Percentiles rank a stretch among this genome's conserved stretches.
Evolutionary conservation across 2,329 filamentous ascomycete species (phyloP).

Genomic region (Aspergillus quadricinctus): DNA sequence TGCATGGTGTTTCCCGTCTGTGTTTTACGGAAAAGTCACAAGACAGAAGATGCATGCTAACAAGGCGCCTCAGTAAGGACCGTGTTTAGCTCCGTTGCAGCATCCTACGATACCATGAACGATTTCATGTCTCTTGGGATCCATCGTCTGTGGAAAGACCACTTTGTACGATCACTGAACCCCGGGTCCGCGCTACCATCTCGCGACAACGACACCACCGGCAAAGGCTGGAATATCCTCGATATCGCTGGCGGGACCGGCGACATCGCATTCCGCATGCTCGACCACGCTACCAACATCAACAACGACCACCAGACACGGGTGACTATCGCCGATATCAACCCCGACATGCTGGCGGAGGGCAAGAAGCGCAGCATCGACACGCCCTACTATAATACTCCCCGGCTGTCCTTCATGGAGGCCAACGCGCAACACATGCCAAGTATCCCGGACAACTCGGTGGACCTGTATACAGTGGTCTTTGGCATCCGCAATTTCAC

Average conservation of each 20-base stretch:
- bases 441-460: constrained; percentile 61
- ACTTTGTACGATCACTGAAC: constrained; percentile 89
- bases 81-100: constrained; percentile 93
- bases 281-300: constrained; percentile 77
- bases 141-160: constrained; percentile 95
- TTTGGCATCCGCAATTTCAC: constrained; percentile 98
- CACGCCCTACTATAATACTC: constrained; percentile 55
- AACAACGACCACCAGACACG: constrained; percentile 75
- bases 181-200: constrained; percentile 59
- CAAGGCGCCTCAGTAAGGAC: constrained; percentile 58
- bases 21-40: not conserved
- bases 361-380: constrained; percentile 71
- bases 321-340: constrained; percentile 94
- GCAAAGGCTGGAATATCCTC: constrained; percentile 67
- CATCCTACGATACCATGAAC: constrained; percentile 97
- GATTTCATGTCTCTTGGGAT: constrained; percentile 98
- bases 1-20: not conserved
- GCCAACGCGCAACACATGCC: constrained; percentile 80
- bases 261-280: constrained; percentile 95
- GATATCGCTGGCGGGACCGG: constrained; percentile 96
- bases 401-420: constrained; percentile 68
- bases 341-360: constrained; percentile 87
- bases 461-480: constrained; percentile 95
- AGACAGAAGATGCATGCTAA: constrained; percentile 1
- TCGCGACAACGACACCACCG: constrained; percentile 23